Evolutionary conservation across 192 early-diverging fungal species (phyloP), one percentile per base, ranked within the genome.

Genomic region (Backusella mclennaniae): DNA sequence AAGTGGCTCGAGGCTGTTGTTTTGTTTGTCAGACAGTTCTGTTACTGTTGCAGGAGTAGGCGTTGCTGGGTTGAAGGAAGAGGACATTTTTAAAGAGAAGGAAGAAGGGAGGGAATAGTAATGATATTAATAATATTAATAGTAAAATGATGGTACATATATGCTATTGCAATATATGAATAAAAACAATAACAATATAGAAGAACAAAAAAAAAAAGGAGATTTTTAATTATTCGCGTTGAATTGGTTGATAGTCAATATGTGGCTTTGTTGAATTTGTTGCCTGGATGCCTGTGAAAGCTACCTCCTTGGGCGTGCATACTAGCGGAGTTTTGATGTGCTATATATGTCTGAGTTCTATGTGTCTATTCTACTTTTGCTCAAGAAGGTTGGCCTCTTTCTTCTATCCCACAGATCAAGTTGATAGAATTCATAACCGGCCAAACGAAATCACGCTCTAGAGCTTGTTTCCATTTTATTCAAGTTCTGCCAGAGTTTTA

Each of bases 271-370:
- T 56, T 26, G 9, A 56, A 56, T 56, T 56, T 29, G 56, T 11
- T 63, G 56, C 56, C 56, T 63, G 56, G 56, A 63, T 29, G 56
- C 56, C 56, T 63, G 56, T 21, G n/a, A 53, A 53, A 41, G 39
- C 33, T 41, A 41, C 15, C 42, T 44, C 42, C 42, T 17, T 44
- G 42, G 33, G 33, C 15, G 14, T 44, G 42, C 11, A 12, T 14
- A 3, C 15, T 39, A 39, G n/a, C 53, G 53, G 53, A 56, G 53
- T 56, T 56, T 56, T 39, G 38, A 44, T 33, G 33, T 33, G 33
- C 33, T 33, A 0, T 31, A 31, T 44, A 44, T 44, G 14, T 44
- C 38, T 56, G 21, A 56, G 53, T 56, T 11, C n/a, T 44, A 17
- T 15, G 14, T 44, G 39, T 11, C 11, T 11, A 11, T 44, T 44